phyloP scores from a whole-genome alignment of 768 basidiomycete species.

The Amanita molliuscula region DNA sequence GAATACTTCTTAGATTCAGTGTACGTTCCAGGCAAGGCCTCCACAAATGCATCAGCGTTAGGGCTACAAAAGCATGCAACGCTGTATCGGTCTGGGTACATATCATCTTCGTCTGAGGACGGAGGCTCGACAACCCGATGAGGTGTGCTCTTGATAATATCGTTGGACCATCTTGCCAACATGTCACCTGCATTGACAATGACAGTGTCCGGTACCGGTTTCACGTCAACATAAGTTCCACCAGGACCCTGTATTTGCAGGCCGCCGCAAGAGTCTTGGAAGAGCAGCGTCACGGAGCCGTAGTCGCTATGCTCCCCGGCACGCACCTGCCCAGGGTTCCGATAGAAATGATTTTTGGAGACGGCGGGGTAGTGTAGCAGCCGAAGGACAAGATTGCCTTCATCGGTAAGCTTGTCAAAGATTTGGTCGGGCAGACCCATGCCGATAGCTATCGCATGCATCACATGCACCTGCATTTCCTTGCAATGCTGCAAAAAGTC shows the following conservation, averaged over 20 bases:
- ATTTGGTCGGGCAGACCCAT: slow-evolving; percentile 61
- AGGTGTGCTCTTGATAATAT: slow-evolving; percentile 66
- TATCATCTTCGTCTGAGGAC: slow-evolving; percentile 34
- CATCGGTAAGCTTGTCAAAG: slow-evolving; percentile 67
- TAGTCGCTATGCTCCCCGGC: slow-evolving; percentile 84
- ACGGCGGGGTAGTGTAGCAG: slow-evolving; percentile 79
- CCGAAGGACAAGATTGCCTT: slow-evolving; percentile 74
- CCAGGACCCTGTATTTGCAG: slow-evolving; percentile 77
- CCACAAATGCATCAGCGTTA: background rate
- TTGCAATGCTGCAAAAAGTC: slow-evolving; percentile 77
- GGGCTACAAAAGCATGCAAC: slow-evolving; percentile 62
- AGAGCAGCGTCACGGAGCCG: slow-evolving; percentile 72
- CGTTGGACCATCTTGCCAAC: slow-evolving; percentile 77
- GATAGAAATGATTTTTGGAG: slow-evolving; percentile 41
- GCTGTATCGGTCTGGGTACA: slow-evolving; percentile 62
- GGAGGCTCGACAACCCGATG: slow-evolving; percentile 77
- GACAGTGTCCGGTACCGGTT: slow-evolving; percentile 74
- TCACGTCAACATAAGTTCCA: slow-evolving; percentile 40
- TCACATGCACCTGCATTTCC: slow-evolving; percentile 61
- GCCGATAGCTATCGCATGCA: slow-evolving; percentile 82
- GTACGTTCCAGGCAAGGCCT: background rate
- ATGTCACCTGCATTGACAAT: slow-evolving; percentile 80
- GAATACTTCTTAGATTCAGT: background rate
- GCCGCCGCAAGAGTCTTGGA: slow-evolving; percentile 61
- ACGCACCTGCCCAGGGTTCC: slow-evolving; percentile 57